phyloP scores from a whole-genome alignment of 805 yeast species.

The Metschnikowia continentalis region DNA sequence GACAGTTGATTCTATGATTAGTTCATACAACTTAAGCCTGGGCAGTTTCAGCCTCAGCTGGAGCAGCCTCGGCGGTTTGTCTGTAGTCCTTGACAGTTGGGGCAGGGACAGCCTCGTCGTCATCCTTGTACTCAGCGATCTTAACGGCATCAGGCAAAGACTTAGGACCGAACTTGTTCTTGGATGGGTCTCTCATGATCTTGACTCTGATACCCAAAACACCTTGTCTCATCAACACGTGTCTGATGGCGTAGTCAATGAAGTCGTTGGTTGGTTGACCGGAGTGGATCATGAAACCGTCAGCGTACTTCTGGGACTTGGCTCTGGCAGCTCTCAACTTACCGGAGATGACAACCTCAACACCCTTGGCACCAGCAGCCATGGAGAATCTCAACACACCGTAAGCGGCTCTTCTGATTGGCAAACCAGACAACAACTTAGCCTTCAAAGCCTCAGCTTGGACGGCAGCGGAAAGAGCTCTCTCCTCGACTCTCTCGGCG shows the following conservation, averaged over 20 bases:
- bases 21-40: conserved; percentile 12
- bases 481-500: conserved; percentile 99
- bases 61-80: conserved; percentile 31
- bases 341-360: conserved; percentile 99
- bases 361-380: conserved; percentile 99
- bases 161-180: conserved; percentile 79
- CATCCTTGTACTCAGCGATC: conserved; percentile 93
- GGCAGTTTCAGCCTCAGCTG: conserved; percentile 9
- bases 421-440: conserved; percentile 97
- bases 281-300: conserved; percentile 99
- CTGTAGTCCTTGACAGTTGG: conserved; percentile 81
- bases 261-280: conserved; percentile 99
- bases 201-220: conserved; percentile 99
- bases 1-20: not conserved
- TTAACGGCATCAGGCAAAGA: conserved; percentile 93
- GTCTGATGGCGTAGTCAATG: conserved; percentile 98
- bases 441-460: conserved; percentile 99
- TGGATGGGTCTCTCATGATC: conserved; percentile 95
- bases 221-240: conserved; percentile 99
- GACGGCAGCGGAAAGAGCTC: conserved; percentile 99
- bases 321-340: conserved; percentile 99
- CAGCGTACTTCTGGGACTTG: conserved; percentile 99
- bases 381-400: conserved; percentile 99
- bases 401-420: conserved; percentile 99
- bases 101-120: conserved; percentile 65